Conservation (phyloP, 148 eudicot species). For the Beta vulgaris region DNA sequence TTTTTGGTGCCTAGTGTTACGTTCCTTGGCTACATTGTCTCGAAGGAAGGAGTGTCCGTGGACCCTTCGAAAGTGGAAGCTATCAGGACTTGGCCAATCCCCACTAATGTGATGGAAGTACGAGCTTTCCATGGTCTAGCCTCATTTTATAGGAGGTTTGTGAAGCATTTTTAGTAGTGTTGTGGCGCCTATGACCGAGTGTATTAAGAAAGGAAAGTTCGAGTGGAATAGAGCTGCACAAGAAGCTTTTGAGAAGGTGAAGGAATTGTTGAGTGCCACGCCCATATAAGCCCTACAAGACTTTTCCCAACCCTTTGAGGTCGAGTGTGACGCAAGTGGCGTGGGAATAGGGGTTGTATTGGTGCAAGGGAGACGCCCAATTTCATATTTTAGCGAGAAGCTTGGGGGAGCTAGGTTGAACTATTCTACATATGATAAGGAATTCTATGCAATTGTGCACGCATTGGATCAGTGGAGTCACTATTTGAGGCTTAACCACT, state of each 20-base stretch:
- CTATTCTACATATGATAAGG: too few species aligned
- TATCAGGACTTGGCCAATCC: neutral
- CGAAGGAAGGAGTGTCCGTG: neutral
- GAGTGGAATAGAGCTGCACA: neutral
- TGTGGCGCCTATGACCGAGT: neutral
- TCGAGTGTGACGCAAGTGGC: neutral
- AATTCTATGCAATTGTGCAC: too few species aligned
- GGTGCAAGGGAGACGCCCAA: neutral
- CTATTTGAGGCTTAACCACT: neutral
- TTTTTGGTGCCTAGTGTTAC: neutral
- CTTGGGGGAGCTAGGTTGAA: too few species aligned
- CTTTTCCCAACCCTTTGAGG: neutral
- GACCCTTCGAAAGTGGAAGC: neutral
- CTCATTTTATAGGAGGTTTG: neutral
- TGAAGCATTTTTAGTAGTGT: neutral
- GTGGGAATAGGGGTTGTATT: neutral
- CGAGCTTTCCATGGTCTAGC: slow-evolving; percentile 1
- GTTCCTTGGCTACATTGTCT: neutral
- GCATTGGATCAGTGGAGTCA: slow-evolving; percentile 6
- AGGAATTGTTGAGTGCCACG: neutral
- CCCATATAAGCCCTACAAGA: neutral
- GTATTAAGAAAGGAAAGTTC: neutral
- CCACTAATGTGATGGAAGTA: neutral
- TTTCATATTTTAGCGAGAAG: slow-evolving; percentile 3
- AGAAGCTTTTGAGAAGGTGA: neutral